Percentiles rank a stretch among this genome's conserved stretches.
phyloP scores from a whole-genome alignment of 805 yeast genomes.

The Lachancea sp. region DNA sequence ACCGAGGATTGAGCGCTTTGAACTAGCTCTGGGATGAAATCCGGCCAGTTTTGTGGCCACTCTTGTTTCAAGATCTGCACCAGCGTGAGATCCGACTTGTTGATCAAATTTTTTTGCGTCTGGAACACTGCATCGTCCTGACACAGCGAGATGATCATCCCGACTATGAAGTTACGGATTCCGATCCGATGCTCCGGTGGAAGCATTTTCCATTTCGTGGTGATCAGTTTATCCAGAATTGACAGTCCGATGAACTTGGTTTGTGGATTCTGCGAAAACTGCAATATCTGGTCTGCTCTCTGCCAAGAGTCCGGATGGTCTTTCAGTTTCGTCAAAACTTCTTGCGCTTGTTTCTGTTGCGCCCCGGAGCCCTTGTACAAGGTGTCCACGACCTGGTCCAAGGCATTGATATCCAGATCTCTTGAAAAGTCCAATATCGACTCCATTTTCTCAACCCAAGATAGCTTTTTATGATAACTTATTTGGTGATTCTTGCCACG shows the following conservation, averaged over 20 bases:
- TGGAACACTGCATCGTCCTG: constrained; percentile 70
- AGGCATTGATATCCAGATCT: constrained; percentile 70
- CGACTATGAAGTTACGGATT: constrained; percentile 86
- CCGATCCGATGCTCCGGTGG: constrained; percentile 88
- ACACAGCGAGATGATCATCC: constrained; percentile 88
- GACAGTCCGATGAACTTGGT: constrained; percentile 89
- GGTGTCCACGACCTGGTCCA: constrained; percentile 80
- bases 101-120: constrained; percentile 73
- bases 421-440: constrained; percentile 77
- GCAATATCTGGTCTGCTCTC: constrained; percentile 81
- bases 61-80: constrained; percentile 95
- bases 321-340: constrained; percentile 71
- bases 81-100: constrained; percentile 87
- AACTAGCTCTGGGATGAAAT: constrained; percentile 89
- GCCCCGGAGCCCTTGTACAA: constrained; percentile 75
- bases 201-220: constrained; percentile 87
- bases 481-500: no score
- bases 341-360: constrained; percentile 63
- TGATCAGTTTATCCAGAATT: constrained; percentile 82
- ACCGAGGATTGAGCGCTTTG: constrained; percentile 74
- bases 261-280: constrained; percentile 71
- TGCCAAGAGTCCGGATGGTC: constrained; percentile 96
- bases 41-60: constrained; percentile 99
- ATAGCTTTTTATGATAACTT: no score
- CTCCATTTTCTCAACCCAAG: constrained; percentile 60